These are phyloP conservation scores for Casuarina glauca DNA, from an alignment of 306 rosid genomes.

Conservation along the genomic window DNA sequence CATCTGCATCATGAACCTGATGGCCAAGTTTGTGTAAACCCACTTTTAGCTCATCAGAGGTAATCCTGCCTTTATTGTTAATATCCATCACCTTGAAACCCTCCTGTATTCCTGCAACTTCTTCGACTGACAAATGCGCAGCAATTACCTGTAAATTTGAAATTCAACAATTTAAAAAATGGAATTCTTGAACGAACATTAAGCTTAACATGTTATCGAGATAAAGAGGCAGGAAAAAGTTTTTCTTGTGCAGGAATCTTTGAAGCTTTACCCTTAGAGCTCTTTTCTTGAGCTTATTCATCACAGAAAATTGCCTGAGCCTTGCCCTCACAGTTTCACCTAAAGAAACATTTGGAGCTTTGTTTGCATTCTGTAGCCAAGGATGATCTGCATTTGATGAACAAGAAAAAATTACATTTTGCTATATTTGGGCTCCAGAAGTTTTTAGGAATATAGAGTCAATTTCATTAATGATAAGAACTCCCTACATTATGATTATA, in stretches of 20 bases:
- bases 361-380: conserved; percentile 87
- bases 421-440: conserved; percentile 14
- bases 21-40: conserved; percentile 92
- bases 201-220: conserved; percentile 8
- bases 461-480: not conserved
- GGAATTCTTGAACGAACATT: conserved; percentile 9
- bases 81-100: conserved; percentile 80
- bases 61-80: conserved; percentile 66
- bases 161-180: conserved; percentile 19
- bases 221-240: conserved; percentile 13
- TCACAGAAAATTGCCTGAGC: conserved; percentile 90
- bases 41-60: conserved; percentile 70
- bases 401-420: conserved; percentile 20
- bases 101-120: conserved; percentile 87
- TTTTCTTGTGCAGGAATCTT: conserved; percentile 8
- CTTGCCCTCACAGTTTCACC: conserved; percentile 96
- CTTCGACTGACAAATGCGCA: conserved; percentile 86
- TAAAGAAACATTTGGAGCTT: conserved; percentile 88
- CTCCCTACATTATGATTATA: not conserved
- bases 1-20: conserved; percentile 67
- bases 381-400: conserved; percentile 77
- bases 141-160: conserved; percentile 77
- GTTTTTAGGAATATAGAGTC: not conserved
- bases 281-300: conserved; percentile 98
- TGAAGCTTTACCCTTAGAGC: conserved; percentile 78